phyloP scores from a whole-genome alignment of 176 grass and related monocot species.

The Oryza australiensis region DNA sequence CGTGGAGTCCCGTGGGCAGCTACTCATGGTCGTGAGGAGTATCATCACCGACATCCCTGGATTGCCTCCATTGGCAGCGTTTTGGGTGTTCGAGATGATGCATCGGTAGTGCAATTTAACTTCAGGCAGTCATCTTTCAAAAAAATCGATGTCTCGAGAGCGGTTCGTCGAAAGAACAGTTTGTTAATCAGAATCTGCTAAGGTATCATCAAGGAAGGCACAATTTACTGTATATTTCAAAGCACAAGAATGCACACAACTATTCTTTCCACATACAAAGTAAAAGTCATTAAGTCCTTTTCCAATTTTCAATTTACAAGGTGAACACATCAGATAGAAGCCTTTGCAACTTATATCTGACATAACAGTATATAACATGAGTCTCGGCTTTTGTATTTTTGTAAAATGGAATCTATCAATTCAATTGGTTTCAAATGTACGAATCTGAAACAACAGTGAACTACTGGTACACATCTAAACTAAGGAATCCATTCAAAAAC shows the following conservation, averaged over 20 bases:
- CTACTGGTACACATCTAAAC: background rate
- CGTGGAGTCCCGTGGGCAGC: too few relatives aligned
- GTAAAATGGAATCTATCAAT: too few relatives aligned
- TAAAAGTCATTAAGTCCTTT: background rate
- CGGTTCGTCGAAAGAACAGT: too few relatives aligned
- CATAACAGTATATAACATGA: background rate
- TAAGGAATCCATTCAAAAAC: background rate
- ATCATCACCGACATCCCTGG: too few relatives aligned
- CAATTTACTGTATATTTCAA: background rate
- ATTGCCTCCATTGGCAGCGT: too few relatives aligned
- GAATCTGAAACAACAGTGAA: background rate
- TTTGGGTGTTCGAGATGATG: too few relatives aligned
- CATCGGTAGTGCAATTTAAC: too few relatives aligned
- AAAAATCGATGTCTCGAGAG: too few relatives aligned
- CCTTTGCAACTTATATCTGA: background rate
- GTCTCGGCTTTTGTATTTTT: too few relatives aligned
- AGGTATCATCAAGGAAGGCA: background rate
- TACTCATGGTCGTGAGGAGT: too few relatives aligned
- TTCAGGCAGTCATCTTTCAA: too few relatives aligned
- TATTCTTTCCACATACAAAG: background rate
- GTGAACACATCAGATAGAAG: background rate
- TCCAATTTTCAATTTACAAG: background rate
- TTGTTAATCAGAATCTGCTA: background rate
- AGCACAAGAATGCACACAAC: background rate
- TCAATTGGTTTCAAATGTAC: background rate